Evolutionary conservation across 2,329 filamentous ascomycete species (phyloP).

Genomic region (Bipolaris gigantea): DNA sequence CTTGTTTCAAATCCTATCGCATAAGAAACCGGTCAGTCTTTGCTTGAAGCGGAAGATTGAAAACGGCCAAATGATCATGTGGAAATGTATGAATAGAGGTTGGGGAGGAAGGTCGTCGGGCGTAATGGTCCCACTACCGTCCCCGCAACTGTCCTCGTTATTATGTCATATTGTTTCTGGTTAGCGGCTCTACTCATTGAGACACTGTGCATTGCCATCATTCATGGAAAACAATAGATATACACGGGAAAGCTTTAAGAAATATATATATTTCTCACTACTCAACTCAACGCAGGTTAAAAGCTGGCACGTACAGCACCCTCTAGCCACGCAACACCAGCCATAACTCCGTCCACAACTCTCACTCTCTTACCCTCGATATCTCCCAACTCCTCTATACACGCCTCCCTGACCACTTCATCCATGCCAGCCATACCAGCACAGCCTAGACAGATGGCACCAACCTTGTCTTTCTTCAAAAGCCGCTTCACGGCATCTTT

Average conservation of each 20-base stretch:
- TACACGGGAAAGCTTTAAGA: not conserved
- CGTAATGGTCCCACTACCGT: not conserved
- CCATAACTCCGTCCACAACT: conserved; percentile 79
- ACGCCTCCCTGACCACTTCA: conserved; percentile 70
- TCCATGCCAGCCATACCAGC: conserved; percentile 90
- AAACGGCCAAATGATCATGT: not conserved
- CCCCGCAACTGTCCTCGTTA: not conserved
- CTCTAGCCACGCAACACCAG: conserved; percentile 65
- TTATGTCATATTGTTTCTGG: not conserved
- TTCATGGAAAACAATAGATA: not conserved
- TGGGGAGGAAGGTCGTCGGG: not conserved
- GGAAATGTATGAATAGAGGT: not conserved
- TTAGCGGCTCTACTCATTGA: not conserved
- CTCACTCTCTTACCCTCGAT: conserved; percentile 61
- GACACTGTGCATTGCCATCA: not conserved
- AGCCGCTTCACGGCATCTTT: conserved; percentile 69
- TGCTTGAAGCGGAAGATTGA: not conserved
- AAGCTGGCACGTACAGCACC: conserved; percentile 48
- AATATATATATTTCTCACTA: not conserved
- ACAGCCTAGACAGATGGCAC: conserved; percentile 80
- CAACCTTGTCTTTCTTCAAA: conserved; percentile 59
- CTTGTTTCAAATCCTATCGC: not conserved
- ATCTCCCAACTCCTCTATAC: conserved; percentile 65
- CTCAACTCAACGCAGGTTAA: conserved; percentile 11
- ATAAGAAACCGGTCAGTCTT: not conserved